A percentile compares a stretch with the other conserved stretches of the same genome.
phyloP scores from a whole-genome alignment of 2,329 filamentous ascomycete species.

The Trichoderma sp. region DNA sequence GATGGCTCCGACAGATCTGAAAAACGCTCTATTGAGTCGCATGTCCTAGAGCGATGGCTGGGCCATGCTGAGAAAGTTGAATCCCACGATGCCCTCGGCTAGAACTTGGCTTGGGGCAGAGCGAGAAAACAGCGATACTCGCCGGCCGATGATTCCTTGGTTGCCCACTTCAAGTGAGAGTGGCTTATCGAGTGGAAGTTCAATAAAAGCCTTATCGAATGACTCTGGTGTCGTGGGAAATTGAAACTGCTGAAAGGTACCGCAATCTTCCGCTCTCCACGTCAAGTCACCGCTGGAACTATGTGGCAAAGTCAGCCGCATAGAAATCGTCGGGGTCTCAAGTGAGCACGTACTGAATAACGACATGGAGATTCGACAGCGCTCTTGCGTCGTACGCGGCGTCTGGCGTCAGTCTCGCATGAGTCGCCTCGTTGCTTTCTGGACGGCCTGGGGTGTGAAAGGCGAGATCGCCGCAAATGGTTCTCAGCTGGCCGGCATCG shows the following conservation, averaged over 20 bases:
- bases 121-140: conserved; percentile 41
- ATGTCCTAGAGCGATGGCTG: neutral
- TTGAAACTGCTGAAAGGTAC: conserved; percentile 39
- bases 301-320: neutral
- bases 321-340: neutral
- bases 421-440: conserved; percentile 38
- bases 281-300: conserved; percentile 45
- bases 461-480: conserved; percentile 37
- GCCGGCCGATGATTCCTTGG: conserved; percentile 47
- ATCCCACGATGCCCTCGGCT: conserved; percentile 50
- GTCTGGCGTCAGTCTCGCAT: conserved; percentile 40
- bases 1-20: neutral
- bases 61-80: conserved; percentile 36
- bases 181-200: conserved; percentile 37
- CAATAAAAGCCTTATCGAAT: conserved; percentile 27
- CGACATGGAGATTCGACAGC: conserved; percentile 34
- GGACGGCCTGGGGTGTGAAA: conserved; percentile 44
- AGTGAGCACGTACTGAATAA: conserved; percentile 42
- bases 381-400: conserved; percentile 20
- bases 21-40: neutral
- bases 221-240: conserved; percentile 25
- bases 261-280: conserved; percentile 39
- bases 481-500: neutral
- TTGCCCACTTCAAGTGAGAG: conserved; percentile 44
- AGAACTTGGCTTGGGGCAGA: conserved; percentile 31